Base-by-base conservation (phyloP, 192 early-diverging fungal species). In the Coemansia sp. region DNA sequence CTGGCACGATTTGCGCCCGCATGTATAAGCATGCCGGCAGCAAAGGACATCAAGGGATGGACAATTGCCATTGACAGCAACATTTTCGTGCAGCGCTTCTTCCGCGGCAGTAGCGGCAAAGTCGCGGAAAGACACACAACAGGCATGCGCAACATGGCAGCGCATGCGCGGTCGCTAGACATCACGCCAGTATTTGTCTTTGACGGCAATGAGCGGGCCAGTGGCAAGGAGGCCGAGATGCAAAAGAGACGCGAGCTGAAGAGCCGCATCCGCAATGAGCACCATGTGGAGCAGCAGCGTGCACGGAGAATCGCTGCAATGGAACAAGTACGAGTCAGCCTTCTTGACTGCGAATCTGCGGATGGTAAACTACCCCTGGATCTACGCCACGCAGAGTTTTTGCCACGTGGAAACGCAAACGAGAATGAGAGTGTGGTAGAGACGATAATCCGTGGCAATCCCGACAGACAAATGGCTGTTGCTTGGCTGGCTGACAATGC, bases 151-250 rank as follows among this genome's bases (percentile, higher is more conserved):
- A 62, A 73, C n/a, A 64, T 93, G 46, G 83, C 82, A 8, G 41
- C 57, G 10, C 86, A 84, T 61, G 76, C 87, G 50, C 74, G 81
- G 16, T 38, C 80, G 16, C 39, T 88, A 49, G 79, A 76, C 16
- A 88, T 90, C 66, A 88, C 77, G 18, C 90, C 90, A 0, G 75
- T 93, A 27, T 89, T 92, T 77, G 80, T 93, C 2, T 93, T 93
- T 83, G 92, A 93, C 65, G 89, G 88, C 2, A 27, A 61, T 13
- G 33, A 16, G 16, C 81, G 88, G 1, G 70, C 89, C 1, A 60
- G 68, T 8, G 86, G 85, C 33, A 93, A 93, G 67, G 64, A 79
- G 12, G 38, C 53, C 33, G 90, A 92, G 73, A 47, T 75, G 8
- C 20, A 40, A 1, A 68, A 73, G 52, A 76, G 81, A 47, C 47